Conservation (phyloP, 768 basidiomycete genomes). For the Kwoniella heveanensis region DNA sequence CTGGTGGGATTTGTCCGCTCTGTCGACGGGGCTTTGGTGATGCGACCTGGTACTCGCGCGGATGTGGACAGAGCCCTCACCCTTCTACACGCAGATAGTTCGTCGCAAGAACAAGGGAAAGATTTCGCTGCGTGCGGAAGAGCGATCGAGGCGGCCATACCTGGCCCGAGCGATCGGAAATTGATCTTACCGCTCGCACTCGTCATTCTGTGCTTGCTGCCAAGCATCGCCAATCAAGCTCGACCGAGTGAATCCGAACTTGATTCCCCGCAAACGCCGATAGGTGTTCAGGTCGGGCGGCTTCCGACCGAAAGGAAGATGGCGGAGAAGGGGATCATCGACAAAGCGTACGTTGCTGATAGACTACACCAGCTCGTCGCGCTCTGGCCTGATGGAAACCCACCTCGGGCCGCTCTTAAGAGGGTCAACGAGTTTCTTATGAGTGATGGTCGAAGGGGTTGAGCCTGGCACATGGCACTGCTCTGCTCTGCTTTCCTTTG, state of each 20-base stretch:
- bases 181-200: slow-evolving; percentile 34
- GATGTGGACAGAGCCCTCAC: slow-evolving; percentile 7
- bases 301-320: too few species aligned
- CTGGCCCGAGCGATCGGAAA: slow-evolving; percentile 11
- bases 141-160: neutral
- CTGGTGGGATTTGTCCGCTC: slow-evolving; percentile 19
- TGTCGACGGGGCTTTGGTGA: slow-evolving; percentile 1
- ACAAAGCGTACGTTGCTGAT: slow-evolving; percentile 69
- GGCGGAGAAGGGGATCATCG: slow-evolving; percentile 14
- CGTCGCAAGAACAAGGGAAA: too few species aligned
- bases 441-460: slow-evolving; percentile 20
- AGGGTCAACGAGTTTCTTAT: slow-evolving; percentile 74
- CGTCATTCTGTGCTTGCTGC: slow-evolving; percentile 21
- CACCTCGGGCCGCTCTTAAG: slow-evolving; percentile 77
- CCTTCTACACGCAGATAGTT: too few species aligned
- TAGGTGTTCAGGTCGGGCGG: too few species aligned
- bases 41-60: slow-evolving; percentile 12
- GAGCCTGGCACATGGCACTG: too few species aligned
- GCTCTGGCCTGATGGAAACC: slow-evolving; percentile 74
- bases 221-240: neutral
- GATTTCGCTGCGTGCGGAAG: too few species aligned
- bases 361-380: slow-evolving; percentile 85
- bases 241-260: neutral
- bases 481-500: too few species aligned
- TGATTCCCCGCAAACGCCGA: neutral